A percentile compares a stretch with the other conserved stretches of the same genome.
phyloP scores from a whole-genome alignment of 306 rosid species.

The Fragaria vesca region DNA sequence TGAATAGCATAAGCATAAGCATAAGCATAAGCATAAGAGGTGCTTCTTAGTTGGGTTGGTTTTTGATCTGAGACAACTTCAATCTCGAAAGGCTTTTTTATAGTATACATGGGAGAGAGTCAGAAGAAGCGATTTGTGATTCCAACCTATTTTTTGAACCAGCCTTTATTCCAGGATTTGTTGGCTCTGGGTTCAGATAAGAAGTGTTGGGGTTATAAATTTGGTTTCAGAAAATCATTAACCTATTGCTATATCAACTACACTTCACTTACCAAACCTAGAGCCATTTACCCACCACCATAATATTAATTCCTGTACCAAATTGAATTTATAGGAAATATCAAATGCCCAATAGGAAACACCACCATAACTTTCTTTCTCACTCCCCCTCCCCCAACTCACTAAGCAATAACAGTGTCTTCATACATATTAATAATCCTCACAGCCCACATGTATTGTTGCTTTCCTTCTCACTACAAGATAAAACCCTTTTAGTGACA shows the following conservation, averaged over 20 bases:
- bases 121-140: too few species aligned
- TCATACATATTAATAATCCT: slow-evolving; percentile 5
- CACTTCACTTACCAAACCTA: background rate
- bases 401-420: slow-evolving; percentile 12
- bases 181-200: background rate
- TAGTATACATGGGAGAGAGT: too few species aligned
- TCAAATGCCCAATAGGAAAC: slow-evolving; percentile 10
- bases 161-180: too few species aligned
- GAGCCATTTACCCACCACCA: slow-evolving; percentile 17
- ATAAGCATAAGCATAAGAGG: too few species aligned
- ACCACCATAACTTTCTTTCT: slow-evolving; percentile 21
- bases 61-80: too few species aligned
- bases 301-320: slow-evolving; percentile 11
- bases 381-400: slow-evolving; percentile 28
- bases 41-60: too few species aligned
- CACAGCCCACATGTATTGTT: slow-evolving; percentile 8
- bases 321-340: slow-evolving; percentile 17
- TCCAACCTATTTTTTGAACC: too few species aligned
- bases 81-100: too few species aligned
- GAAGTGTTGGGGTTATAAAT: slow-evolving; percentile 3
- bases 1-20: too few species aligned
- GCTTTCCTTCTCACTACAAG: too few species aligned
- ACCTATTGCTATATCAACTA: background rate
- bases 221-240: slow-evolving; percentile 2
- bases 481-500: too few species aligned